These are phyloP conservation scores for Tolypocladium ovalisporum DNA, from an alignment of 2,329 filamentous ascomycete species.

Conservation along the genomic window DNA sequence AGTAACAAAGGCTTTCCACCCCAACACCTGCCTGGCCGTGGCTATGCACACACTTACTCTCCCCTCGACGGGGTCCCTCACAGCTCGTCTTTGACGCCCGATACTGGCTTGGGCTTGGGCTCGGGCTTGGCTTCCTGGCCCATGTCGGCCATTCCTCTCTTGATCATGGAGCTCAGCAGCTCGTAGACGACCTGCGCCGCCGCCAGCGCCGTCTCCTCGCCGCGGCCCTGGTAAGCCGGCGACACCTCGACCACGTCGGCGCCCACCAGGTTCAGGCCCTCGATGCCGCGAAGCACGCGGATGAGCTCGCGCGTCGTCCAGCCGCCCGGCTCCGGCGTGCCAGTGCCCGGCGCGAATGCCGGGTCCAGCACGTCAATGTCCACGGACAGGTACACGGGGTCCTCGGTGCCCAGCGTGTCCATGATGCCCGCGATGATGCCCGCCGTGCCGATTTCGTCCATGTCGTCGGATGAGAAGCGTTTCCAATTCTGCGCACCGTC, in stretches of 20 bases:
- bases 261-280: conserved; percentile 74
- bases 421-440: conserved; percentile 65
- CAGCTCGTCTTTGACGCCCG: conserved; percentile 26
- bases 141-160: conserved; percentile 31
- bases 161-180: conserved; percentile 68
- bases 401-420: conserved; percentile 58
- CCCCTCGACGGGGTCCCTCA: no score
- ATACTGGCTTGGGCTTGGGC: conserved; percentile 22
- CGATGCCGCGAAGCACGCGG: conserved; percentile 68
- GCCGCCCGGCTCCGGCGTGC: conserved; percentile 81
- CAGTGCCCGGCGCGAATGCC: conserved; percentile 56
- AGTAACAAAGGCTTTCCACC: no score
- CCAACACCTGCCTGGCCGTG: no score
- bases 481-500: conserved; percentile 69
- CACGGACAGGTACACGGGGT: conserved; percentile 66
- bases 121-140: conserved; percentile 30
- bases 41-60: no score
- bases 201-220: conserved; percentile 72
- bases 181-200: conserved; percentile 80
- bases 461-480: conserved; percentile 70
- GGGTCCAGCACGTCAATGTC: conserved; percentile 87
- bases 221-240: conserved; percentile 70
- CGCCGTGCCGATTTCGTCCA: conserved; percentile 67
- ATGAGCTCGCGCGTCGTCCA: conserved; percentile 89
- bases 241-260: conserved; percentile 81